A percentile compares a stretch with the other conserved stretches of the same genome.
These are phyloP conservation scores for Cladobotryum mycophilum DNA, from an alignment of 2,329 filamentous ascomycete species.

Conservation along the genomic window DNA sequence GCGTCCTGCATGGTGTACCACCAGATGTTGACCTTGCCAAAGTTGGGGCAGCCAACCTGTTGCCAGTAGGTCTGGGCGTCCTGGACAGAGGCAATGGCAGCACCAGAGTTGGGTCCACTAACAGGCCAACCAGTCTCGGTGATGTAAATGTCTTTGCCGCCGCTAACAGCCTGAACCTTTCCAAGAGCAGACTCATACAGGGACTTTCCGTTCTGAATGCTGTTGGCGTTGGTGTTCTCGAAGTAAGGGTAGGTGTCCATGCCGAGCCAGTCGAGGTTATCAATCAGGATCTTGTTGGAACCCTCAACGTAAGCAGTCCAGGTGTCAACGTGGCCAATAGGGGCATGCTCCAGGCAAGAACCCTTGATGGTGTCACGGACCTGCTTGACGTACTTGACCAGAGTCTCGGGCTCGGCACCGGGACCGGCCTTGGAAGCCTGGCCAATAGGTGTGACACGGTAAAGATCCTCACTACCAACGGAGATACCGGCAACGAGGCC, in stretches of 20 bases:
- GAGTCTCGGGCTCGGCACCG: slow-evolving; percentile 55
- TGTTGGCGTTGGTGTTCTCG: slow-evolving; percentile 62
- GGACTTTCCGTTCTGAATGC: slow-evolving; percentile 54
- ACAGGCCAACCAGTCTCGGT: slow-evolving; percentile 88
- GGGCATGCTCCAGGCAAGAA: slow-evolving; percentile 50
- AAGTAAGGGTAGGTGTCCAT: slow-evolving; percentile 85
- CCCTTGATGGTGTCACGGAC: slow-evolving; percentile 58
- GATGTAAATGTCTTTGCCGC: slow-evolving; percentile 71
- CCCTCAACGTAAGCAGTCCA: slow-evolving; percentile 75
- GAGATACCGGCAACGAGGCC: slow-evolving; percentile 73
- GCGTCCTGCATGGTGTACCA: slow-evolving; percentile 74
- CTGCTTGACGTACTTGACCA: slow-evolving; percentile 65
- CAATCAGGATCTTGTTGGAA: slow-evolving; percentile 64
- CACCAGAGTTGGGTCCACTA: slow-evolving; percentile 55
- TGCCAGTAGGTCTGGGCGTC: slow-evolving; percentile 81
- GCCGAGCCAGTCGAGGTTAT: slow-evolving; percentile 70
- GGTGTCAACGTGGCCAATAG: slow-evolving; percentile 82
- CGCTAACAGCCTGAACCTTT: slow-evolving; percentile 50
- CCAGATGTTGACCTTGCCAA: slow-evolving; percentile 61
- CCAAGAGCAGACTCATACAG: slow-evolving; percentile 64
- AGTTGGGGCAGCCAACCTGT: slow-evolving; percentile 65
- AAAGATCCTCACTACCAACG: slow-evolving; percentile 80
- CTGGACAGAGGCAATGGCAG: slow-evolving; percentile 54
- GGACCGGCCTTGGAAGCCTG: slow-evolving; percentile 54
- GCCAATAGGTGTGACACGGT: slow-evolving; percentile 69